A percentile compares a stretch with the other conserved stretches of the same genome.
Evolutionary conservation across 257 asterid species (phyloP).

Genomic region (Ajuga chamaepitys): DNA sequence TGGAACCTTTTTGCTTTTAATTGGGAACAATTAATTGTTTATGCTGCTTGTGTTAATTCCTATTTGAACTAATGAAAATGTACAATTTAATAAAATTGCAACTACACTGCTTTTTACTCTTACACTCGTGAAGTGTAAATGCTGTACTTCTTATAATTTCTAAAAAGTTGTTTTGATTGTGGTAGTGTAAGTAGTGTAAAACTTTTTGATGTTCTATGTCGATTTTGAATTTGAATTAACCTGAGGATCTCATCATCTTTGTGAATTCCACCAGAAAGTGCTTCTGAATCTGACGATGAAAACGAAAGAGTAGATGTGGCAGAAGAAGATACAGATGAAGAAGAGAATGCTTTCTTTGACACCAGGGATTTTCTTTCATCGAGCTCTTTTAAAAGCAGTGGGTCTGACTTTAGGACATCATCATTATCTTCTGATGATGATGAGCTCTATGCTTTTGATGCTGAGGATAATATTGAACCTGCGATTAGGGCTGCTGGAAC

Average conservation of each 20-base stretch:
- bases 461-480: conserved; percentile 56
- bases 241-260: conserved; percentile 11
- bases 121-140: background rate
- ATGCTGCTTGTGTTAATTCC: background rate
- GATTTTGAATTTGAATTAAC: conserved; percentile 1
- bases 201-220: background rate
- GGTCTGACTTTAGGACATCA: conserved; percentile 64
- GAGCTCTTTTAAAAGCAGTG: conserved; percentile 74
- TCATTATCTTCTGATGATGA: conserved; percentile 75
- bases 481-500: conserved; percentile 55
- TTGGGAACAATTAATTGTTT: background rate
- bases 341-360: conserved; percentile 82
- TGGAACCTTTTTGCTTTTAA: background rate
- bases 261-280: conserved; percentile 55
- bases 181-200: background rate
- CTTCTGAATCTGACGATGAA: conserved; percentile 82
- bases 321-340: conserved; percentile 89
- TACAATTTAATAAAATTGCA: background rate
- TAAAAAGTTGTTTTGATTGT: background rate
- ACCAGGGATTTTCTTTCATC: conserved; percentile 89
- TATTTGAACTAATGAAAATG: background rate
- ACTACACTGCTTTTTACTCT: background rate
- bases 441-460: conserved; percentile 46
- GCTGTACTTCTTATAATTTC: background rate
- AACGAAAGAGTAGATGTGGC: conserved; percentile 75